phyloP scores from a whole-genome alignment of 345 rosid species.

The Populus alba region DNA sequence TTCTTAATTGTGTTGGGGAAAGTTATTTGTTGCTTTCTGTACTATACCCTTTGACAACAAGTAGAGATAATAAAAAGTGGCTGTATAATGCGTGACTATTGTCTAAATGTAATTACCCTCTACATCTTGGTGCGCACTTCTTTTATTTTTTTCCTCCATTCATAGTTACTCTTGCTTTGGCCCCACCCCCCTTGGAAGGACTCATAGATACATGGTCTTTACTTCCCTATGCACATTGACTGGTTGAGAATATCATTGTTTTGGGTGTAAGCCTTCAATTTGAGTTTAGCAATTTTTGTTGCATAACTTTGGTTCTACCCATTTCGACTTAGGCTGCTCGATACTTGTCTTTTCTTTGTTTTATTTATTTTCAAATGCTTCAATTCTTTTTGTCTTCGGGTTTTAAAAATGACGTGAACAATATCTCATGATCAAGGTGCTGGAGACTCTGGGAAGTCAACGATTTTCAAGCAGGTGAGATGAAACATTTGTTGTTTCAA shows the following conservation, averaged over 20 bases:
- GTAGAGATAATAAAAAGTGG: not conserved
- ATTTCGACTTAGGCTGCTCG: not conserved
- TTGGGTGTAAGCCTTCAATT: not conserved
- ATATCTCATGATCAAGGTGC: conserved; percentile 55
- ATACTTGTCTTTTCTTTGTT: not conserved
- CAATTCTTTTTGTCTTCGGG: not conserved
- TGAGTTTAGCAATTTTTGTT: not conserved
- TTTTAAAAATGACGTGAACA: conserved; percentile 2
- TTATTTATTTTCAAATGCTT: not conserved
- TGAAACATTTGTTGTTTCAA: not conserved
- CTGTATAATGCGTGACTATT: not conserved
- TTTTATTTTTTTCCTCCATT: not conserved
- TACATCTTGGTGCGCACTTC: not conserved
- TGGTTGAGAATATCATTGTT: not conserved
- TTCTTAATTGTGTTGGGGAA: not conserved
- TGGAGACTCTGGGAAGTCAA: conserved; percentile 99
- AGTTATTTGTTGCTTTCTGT: not conserved
- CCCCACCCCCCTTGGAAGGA: not conserved
- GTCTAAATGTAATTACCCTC: not conserved
- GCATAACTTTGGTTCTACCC: not conserved
- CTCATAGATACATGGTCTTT: not conserved
- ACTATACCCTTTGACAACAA: not conserved
- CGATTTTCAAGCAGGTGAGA: conserved; percentile 96
- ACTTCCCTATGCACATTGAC: not conserved
- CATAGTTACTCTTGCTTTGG: not conserved